A percentile compares a stretch with the other conserved stretches of the same genome.
phyloP scores from a whole-genome alignment of 2,329 filamentous ascomycete genomes.

The Coniochaeta sp. region DNA sequence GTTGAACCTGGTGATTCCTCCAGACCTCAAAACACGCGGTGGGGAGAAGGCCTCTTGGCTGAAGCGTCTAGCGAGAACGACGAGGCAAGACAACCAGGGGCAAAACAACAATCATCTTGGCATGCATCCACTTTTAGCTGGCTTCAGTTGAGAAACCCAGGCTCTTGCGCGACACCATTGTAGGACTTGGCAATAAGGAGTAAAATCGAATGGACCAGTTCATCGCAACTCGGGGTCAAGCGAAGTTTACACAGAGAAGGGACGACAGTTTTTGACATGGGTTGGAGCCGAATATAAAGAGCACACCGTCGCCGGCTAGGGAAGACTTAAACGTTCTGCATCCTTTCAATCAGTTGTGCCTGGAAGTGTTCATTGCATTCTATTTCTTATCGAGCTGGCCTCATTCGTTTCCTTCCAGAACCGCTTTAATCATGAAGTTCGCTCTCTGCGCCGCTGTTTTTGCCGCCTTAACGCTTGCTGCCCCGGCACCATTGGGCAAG shows the following conservation, averaged over 20 bases:
- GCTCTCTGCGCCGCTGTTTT: conserved; percentile 10
- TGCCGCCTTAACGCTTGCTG: conserved; percentile 10
- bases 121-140: background rate
- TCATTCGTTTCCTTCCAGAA: background rate
- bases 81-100: background rate
- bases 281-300: background rate
- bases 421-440: background rate
- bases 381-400: background rate
- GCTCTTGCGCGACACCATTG: background rate
- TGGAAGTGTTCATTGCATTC: background rate
- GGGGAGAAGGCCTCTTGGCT: background rate
- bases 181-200: background rate
- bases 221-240: background rate
- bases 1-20: background rate
- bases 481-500: conserved; percentile 13
- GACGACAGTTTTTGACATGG: background rate
- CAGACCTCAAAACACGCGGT: background rate
- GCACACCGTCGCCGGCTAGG: background rate
- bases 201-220: background rate
- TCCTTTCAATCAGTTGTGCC: background rate
- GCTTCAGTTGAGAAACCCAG: background rate
- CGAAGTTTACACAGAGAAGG: background rate
- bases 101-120: background rate
- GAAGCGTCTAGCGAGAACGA: background rate
- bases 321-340: background rate